Conservation (phyloP, 176 grass and related monocot species). For the Leersia perrieri region DNA sequence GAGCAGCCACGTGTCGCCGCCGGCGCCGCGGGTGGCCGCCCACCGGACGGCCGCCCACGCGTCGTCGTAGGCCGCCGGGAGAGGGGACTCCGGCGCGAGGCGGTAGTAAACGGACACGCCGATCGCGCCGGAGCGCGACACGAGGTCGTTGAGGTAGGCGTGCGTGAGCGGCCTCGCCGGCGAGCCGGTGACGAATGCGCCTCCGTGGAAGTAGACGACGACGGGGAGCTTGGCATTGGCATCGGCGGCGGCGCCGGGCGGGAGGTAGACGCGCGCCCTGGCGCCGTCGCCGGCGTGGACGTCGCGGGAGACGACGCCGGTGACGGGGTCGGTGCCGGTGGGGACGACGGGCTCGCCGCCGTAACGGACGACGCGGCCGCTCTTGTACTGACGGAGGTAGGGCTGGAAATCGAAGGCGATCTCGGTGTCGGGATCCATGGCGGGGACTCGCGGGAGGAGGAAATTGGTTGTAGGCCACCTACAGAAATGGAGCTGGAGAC, state of each 20-base stretch:
- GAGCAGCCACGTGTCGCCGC: constrained; percentile 55
- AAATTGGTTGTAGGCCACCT: constrained; percentile 36
- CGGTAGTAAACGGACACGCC: constrained; percentile 82
- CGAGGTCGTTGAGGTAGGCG: constrained; percentile 67
- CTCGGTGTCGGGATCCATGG: constrained; percentile 77
- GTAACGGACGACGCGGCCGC: constrained; percentile 53
- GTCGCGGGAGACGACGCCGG: constrained; percentile 61
- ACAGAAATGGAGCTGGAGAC: not conserved
- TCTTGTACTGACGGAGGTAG: constrained; percentile 80
- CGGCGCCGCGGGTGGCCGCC: constrained; percentile 35
- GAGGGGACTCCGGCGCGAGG: constrained; percentile 69
- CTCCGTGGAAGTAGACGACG: constrained; percentile 75
- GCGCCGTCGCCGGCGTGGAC: constrained; percentile 36
- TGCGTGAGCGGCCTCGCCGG: constrained; percentile 60
- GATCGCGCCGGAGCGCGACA: constrained; percentile 41
- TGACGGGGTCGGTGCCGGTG: constrained; percentile 37
- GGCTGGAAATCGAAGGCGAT: constrained; percentile 62
- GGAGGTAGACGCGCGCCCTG: constrained; percentile 60
- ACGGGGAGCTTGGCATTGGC: constrained; percentile 45
- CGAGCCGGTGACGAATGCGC: constrained; percentile 60
- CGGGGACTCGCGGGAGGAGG: not conserved
- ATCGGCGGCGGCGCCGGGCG: not conserved
- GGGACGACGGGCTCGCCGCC: constrained; percentile 10
- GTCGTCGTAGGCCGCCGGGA: constrained; percentile 74
- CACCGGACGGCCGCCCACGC: constrained; percentile 60